Percentiles rank a stretch among this genome's conserved stretches.
These are phyloP conservation scores for Sungouiella blattae DNA, from an alignment of 805 yeast species.

Conservation along the genomic window DNA sequence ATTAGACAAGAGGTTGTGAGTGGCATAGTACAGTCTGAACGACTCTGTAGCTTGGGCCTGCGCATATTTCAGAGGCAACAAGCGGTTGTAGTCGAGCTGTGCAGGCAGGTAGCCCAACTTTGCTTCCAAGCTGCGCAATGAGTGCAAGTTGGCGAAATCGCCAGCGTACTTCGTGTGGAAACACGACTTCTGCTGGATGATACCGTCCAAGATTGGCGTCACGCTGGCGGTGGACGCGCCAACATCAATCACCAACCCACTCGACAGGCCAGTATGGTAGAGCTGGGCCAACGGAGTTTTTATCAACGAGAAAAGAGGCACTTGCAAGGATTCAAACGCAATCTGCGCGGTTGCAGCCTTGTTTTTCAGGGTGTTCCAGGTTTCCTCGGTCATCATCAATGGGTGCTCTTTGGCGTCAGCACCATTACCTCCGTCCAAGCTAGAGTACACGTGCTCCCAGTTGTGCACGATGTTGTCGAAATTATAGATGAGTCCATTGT, in stretches of 20 bases:
- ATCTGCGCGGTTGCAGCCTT: slow-evolving; percentile 58
- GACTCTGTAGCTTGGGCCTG: slow-evolving; percentile 12
- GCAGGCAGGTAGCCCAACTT: slow-evolving; percentile 19
- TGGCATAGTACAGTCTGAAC: slow-evolving; percentile 34
- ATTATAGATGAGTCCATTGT: slow-evolving; percentile 64
- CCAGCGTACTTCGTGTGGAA: slow-evolving; percentile 77
- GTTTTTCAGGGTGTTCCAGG: slow-evolving; percentile 65
- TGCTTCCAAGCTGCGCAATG: slow-evolving; percentile 43
- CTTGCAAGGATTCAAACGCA: slow-evolving; percentile 70
- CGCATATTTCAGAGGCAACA: slow-evolving; percentile 10
- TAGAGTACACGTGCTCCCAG: slow-evolving; percentile 62
- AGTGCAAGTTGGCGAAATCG: slow-evolving; percentile 70
- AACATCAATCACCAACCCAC: slow-evolving; percentile 76
- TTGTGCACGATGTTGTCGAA: slow-evolving; percentile 66
- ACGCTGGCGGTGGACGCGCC: slow-evolving; percentile 70
- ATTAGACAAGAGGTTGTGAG: slow-evolving; percentile 32
- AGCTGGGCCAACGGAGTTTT: slow-evolving; percentile 76
- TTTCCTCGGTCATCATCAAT: slow-evolving; percentile 57
- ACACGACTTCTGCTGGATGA: slow-evolving; percentile 61
- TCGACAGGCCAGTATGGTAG: slow-evolving; percentile 72
- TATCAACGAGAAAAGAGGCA: slow-evolving; percentile 73
- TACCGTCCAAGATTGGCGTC: slow-evolving; percentile 77
- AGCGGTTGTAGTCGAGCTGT: slow-evolving; percentile 13
- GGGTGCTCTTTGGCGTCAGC: slow-evolving; percentile 62
- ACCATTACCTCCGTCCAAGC: slow-evolving; percentile 39